Base-by-base conservation (phyloP, 441 rosid species). In the Heliophila coronopifolia region DNA sequence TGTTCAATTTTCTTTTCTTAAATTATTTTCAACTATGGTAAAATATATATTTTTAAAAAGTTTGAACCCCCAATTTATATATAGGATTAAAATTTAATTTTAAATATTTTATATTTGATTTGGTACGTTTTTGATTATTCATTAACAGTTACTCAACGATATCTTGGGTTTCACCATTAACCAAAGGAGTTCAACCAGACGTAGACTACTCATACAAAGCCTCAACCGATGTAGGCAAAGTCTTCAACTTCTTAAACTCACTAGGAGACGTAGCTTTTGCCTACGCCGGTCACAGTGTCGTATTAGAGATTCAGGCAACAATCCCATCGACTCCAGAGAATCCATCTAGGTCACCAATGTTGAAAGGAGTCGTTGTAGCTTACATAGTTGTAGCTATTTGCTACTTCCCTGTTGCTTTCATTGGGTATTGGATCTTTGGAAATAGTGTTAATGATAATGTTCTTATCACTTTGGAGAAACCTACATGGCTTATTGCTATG, bases 81-180 rank as follows among this genome's bases (percentile, higher is more conserved):
- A n/a, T n/a, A n/a, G n/a, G n/a, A n/a, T n/a, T n/a, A n/a, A n/a
- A n/a, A n/a, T n/a, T n/a, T n/a, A n/a, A n/a, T n/a, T n/a, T n/a
- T n/a, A n/a, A n/a, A n/a, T n/a, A n/a, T n/a, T n/a, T n/a, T n/a
- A n/a, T n/a, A n/a, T n/a, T n/a, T n/a, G n/a, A n/a, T n/a, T n/a
- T n/a, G n/a, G n/a, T n/a, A n/a, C n/a, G n/a, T n/a, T n/a, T n/a
- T n/a, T n/a, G n/a, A n/a, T n/a, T n/a, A n/a, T n/a, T n/a, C n/a
- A n/a, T n/a, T n/a, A n/a, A n/a, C n/a, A 78, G 88, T 32, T 81
- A 81, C 68, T 76, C 80, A 2, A 81, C 84, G 3, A 81, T 81
- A 5, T 82, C 83, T 1, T 65, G 69, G 69, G 42, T 64, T 3
- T 71, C 78, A 18, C 51, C 84, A 0, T 67, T 61, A 10, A 58